A percentile compares a stretch with the other conserved stretches of the same genome.
phyloP scores from a whole-genome alignment of 768 basidiomycete genomes.

The Guyanaporus albipodus region DNA sequence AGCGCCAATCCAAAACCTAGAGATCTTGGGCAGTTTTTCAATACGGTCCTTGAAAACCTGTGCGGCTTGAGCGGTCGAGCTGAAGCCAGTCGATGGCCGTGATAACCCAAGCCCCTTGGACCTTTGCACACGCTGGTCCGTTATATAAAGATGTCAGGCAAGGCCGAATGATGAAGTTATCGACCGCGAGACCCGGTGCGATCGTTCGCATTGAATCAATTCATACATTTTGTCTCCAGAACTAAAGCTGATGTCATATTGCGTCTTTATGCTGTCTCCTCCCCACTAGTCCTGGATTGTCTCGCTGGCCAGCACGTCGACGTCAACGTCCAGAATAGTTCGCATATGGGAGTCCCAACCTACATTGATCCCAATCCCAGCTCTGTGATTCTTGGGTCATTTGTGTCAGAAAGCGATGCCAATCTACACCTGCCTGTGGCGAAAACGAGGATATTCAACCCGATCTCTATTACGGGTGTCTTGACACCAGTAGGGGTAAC shows the following conservation, averaged over 20 bases:
- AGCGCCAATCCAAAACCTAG: slow-evolving; percentile 10
- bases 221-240: neutral
- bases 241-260: neutral
- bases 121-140: neutral
- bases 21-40: slow-evolving; percentile 2
- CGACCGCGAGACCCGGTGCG: slow-evolving; percentile 2
- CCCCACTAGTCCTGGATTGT: slow-evolving; percentile 7
- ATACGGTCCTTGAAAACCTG: slow-evolving; percentile 1
- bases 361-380: neutral
- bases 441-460: slow-evolving; percentile 7
- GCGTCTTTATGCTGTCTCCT: slow-evolving; percentile 5
- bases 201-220: neutral
- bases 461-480: slow-evolving; percentile 1
- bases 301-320: slow-evolving; percentile 5
- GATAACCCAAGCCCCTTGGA: slow-evolving; percentile 4
- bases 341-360: slow-evolving; percentile 5
- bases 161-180: slow-evolving; percentile 11
- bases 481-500: slow-evolving; percentile 4
- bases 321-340: slow-evolving; percentile 3
- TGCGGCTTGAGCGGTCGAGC: neutral
- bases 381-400: neutral
- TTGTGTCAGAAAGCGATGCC: neutral
- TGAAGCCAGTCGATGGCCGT: slow-evolving; percentile 5
- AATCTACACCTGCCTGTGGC: slow-evolving; percentile 12
- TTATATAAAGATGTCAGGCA: slow-evolving; percentile 8